Evolutionary conservation across 2,329 filamentous ascomycete species (phyloP).

Genomic region (Fusarium nurragi): DNA sequence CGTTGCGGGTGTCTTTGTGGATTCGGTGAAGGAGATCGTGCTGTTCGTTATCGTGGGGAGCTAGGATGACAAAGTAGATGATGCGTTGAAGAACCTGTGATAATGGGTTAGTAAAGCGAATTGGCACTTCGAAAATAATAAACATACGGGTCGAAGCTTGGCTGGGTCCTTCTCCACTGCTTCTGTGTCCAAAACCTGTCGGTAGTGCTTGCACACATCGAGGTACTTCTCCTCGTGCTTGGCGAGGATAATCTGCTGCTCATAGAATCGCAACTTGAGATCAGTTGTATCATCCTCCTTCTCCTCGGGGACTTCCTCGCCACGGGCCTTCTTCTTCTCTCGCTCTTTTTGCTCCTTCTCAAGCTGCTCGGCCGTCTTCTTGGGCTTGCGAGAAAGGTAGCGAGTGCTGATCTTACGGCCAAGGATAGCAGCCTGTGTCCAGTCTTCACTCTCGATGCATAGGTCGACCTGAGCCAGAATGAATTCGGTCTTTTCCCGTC

Average conservation of each 20-base stretch:
- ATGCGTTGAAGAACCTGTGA: constrained; percentile 86
- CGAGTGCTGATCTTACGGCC: constrained; percentile 96
- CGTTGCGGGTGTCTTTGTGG: constrained; percentile 82
- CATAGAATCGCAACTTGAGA: constrained; percentile 94
- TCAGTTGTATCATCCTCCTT: constrained; percentile 92
- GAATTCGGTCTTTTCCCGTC: constrained; percentile 98
- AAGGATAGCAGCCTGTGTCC: constrained; percentile 93
- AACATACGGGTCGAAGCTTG: constrained; percentile 84
- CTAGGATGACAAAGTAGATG: constrained; percentile 96
- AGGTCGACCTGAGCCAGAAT: constrained; percentile 94
- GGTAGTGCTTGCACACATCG: constrained; percentile 97
- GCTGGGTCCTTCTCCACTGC: constrained; percentile 89
- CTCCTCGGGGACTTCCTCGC: constrained; percentile 80
- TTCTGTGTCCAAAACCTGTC: constrained; percentile 95
- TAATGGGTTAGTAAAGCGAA: constrained; percentile 22
- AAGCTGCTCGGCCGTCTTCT: constrained; percentile 88
- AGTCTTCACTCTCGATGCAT: constrained; percentile 95
- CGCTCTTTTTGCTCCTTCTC: constrained; percentile 90
- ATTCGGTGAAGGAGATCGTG: constrained; percentile 96
- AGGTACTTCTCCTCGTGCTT: constrained; percentile 99
- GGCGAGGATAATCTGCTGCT: constrained; percentile 93
- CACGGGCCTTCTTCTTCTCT: constrained; percentile 84
- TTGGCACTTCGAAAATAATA: background rate
- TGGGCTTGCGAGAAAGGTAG: constrained; percentile 89
- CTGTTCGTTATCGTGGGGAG: constrained; percentile 98